Base-by-base conservation (phyloP, 345 rosid genomes). In the Stellera chamaejasme region DNA sequence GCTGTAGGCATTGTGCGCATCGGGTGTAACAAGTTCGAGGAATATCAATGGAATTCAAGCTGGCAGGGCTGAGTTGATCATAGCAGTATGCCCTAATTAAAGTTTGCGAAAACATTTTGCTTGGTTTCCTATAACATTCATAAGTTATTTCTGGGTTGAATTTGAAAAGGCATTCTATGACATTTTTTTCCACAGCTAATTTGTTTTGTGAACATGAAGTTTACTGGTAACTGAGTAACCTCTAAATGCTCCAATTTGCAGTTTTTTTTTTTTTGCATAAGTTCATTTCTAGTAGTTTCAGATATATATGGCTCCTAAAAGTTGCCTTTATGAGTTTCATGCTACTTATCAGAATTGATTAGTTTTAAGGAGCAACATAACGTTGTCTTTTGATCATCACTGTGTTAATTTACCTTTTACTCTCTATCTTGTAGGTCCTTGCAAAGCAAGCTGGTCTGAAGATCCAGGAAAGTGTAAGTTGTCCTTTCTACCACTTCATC, bases 401-500 rank as follows among this genome's bases (percentile, higher is more conserved):
- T 27, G 19, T 58, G 8, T 54, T 13, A 52, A n/a, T 52, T 52
- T n/a, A 13, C 36, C 8, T 9, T 45, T 25, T 46, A 6, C 11
- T 61, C 36, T 61, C 23, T 62, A 55, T 56, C 32, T 53, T 52
- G 41, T 63, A 92, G 98, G 98, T 92, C 73, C 85, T 88, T 51
- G 78, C 74, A 66, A 88, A 92, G 95, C 98, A 92, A 81, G 97
- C 93, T 68, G 93, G 96, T 66, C 79, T 88, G 62, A 75, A 79
- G 80, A 85, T 92, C 58, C 93, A 84, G 73, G 87, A 84, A 64
- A 78, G 80, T 77, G 98, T 92, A 79, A 77, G 92, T 69, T 15
- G 2, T n/a, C 26, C 0, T 65, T 45, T 58, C 13, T 28, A 10
- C 19, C 10, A 13, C 43, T 28, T 27, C 39, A 36, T 45, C 36